Conservation (phyloP, 2,329 filamentous ascomycete species). For the Pyrenochaeta sp. region DNA sequence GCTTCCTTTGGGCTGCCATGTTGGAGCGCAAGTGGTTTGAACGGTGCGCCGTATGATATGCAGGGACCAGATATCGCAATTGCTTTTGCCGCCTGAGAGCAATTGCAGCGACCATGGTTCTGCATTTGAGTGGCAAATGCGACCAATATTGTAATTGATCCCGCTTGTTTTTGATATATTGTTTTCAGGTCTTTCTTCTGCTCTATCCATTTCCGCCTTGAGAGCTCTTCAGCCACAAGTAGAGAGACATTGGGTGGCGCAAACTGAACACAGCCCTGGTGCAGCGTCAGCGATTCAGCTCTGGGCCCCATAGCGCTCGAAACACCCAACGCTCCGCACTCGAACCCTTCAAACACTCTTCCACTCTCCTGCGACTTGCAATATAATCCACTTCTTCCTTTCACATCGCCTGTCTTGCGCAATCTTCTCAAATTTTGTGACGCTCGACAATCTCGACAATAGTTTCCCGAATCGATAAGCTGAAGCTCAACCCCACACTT, state of each 20-base stretch:
- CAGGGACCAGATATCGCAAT: slow-evolving; percentile 28
- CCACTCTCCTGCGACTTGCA: slow-evolving; percentile 13
- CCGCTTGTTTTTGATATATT: background rate
- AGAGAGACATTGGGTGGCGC: slow-evolving; percentile 9
- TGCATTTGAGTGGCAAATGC: background rate
- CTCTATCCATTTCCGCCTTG: no score
- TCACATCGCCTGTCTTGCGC: background rate
- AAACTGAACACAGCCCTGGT: slow-evolving; percentile 21
- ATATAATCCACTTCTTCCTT: slow-evolving; percentile 6
- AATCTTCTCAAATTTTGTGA: background rate
- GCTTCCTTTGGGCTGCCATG: background rate
- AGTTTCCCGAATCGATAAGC: slow-evolving; percentile 21
- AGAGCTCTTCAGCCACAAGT: slow-evolving; percentile 5
- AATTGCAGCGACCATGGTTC: no score
- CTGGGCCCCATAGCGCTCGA: slow-evolving; percentile 28
- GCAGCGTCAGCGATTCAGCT: slow-evolving; percentile 26
- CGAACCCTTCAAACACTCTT: slow-evolving; percentile 26
- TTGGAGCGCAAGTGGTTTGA: slow-evolving; percentile 10
- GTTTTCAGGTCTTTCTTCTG: no score
- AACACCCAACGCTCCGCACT: slow-evolving; percentile 28
- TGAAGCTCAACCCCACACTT: slow-evolving; percentile 18
- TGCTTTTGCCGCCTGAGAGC: no score
- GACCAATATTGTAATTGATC: no score
- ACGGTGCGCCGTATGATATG: slow-evolving; percentile 25
- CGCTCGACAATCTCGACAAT: background rate